A percentile compares a stretch with the other conserved stretches of the same genome.
Evolutionary conservation across 192 early-diverging fungal species (phyloP).

Genomic region (Coemansia sp.): DNA sequence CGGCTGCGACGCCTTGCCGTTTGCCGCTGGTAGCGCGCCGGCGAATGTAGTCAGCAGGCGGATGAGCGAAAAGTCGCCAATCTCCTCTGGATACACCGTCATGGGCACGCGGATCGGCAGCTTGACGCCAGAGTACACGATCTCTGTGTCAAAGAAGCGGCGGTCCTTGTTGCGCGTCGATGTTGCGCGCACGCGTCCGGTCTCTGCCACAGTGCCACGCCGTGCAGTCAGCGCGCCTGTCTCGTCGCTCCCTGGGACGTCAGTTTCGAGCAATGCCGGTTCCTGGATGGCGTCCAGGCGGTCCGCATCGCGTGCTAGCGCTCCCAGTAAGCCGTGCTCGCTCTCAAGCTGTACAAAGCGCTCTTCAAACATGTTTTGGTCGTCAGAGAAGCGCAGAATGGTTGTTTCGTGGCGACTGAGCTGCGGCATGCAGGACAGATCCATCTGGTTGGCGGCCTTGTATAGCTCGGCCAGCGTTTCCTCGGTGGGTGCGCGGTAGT

Average conservation of each 20-base stretch:
- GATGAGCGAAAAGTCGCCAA: slow-evolving; percentile 88
- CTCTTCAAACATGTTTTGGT: slow-evolving; percentile 82
- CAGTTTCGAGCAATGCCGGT: slow-evolving; percentile 14
- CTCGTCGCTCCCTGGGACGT: slow-evolving; percentile 25
- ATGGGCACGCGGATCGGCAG: slow-evolving; percentile 85
- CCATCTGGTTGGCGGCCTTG: slow-evolving; percentile 80
- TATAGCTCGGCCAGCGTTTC: slow-evolving; percentile 75
- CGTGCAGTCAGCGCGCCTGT: slow-evolving; percentile 12
- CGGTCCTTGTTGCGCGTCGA: slow-evolving; percentile 75
- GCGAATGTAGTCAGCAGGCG: slow-evolving; percentile 74
- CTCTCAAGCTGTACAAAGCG: slow-evolving; percentile 56
- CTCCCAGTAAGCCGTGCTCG: slow-evolving; percentile 24
- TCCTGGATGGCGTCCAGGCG: not conserved
- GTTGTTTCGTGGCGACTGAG: slow-evolving; percentile 75
- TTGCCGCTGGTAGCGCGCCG: slow-evolving; percentile 39
- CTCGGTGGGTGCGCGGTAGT: slow-evolving; percentile 72
- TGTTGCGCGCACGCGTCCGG: slow-evolving; percentile 46
- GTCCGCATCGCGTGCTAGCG: slow-evolving; percentile 22
- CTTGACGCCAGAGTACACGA: slow-evolving; percentile 80
- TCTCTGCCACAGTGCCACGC: slow-evolving; percentile 52
- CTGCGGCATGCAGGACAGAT: slow-evolving; percentile 72
- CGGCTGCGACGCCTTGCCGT: slow-evolving; percentile 58
- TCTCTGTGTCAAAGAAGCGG: slow-evolving; percentile 80
- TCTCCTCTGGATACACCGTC: slow-evolving; percentile 81
- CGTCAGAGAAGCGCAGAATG: slow-evolving; percentile 78